Conservation (phyloP, 768 basidiomycete species). For the Lactarius quietus region DNA sequence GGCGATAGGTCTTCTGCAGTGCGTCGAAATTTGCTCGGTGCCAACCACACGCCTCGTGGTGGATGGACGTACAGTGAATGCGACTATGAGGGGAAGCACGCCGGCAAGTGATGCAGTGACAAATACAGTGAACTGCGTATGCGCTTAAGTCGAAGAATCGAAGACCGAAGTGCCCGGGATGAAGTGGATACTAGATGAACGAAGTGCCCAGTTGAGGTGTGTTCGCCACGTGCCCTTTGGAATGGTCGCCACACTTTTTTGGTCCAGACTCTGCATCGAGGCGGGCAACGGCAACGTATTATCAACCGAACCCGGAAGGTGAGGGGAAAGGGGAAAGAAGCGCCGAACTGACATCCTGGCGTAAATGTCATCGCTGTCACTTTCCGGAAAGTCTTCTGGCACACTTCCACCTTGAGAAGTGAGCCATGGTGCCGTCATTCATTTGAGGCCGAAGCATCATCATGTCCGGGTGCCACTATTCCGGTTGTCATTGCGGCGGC, state of each 20-base stretch:
- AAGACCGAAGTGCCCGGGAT: neutral
- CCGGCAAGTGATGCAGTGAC: neutral
- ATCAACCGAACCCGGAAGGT: neutral
- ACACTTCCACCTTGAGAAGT: no score
- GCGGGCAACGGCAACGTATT: no score
- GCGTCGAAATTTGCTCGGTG: neutral
- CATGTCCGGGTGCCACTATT: neutral
- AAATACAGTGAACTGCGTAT: neutral
- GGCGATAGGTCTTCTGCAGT: neutral
- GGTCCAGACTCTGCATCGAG: neutral
- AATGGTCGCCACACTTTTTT: neutral
- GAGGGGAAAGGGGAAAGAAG: neutral
- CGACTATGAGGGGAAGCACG: neutral
- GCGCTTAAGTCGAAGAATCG: neutral
- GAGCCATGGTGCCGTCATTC: neutral
- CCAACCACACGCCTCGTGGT: neutral
- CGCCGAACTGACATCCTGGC: neutral
- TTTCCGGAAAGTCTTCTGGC: neutral
- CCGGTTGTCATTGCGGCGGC: neutral
- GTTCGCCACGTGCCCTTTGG: neutral
- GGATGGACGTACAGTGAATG: neutral
- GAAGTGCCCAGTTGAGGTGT: neutral
- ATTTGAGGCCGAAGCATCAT: no score
- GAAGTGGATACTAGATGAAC: neutral
- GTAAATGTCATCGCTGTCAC: neutral